phyloP scores from a whole-genome alignment of 345 rosid species.

The Dipteronia sinensis region DNA sequence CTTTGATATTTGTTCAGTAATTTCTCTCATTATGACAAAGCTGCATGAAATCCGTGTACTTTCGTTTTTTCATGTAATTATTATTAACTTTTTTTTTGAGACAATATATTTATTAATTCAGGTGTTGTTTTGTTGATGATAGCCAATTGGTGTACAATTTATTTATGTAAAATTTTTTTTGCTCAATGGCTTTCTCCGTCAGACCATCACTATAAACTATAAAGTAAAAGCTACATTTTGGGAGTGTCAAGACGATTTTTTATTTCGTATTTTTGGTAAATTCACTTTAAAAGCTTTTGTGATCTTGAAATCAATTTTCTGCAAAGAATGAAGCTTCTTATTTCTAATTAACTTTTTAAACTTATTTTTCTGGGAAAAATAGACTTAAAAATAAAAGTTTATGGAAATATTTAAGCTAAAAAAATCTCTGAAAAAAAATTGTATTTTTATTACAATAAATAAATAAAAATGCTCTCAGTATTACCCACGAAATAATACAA shows the following conservation, averaged over 20 bases:
- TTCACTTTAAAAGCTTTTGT: neutral
- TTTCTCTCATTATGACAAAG: slow-evolving; percentile 15
- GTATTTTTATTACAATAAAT: too few relatives aligned
- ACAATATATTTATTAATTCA: too few relatives aligned
- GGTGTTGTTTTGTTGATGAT: slow-evolving; percentile 15
- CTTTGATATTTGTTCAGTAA: slow-evolving; percentile 33
- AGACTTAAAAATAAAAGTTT: too few relatives aligned
- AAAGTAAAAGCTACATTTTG: neutral
- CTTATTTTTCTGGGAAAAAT: too few relatives aligned
- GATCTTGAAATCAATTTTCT: neutral
- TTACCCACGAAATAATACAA: too few relatives aligned
- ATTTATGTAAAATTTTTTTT: too few relatives aligned
- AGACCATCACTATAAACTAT: neutral
- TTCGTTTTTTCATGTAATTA: slow-evolving; percentile 22
- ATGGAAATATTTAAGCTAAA: too few relatives aligned
- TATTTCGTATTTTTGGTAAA: too few relatives aligned
- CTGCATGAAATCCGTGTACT: slow-evolving; percentile 23
- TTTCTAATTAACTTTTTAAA: too few relatives aligned
- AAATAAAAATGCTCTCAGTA: too few relatives aligned
- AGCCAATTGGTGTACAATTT: neutral
- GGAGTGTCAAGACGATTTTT: neutral
- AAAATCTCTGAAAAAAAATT: too few relatives aligned
- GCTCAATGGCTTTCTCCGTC: neutral
- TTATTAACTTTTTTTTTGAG: slow-evolving; percentile 16
- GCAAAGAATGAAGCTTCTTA: neutral